Base-by-base conservation (phyloP, 768 basidiomycete genomes). In the Suillus fuscotomentosus region DNA sequence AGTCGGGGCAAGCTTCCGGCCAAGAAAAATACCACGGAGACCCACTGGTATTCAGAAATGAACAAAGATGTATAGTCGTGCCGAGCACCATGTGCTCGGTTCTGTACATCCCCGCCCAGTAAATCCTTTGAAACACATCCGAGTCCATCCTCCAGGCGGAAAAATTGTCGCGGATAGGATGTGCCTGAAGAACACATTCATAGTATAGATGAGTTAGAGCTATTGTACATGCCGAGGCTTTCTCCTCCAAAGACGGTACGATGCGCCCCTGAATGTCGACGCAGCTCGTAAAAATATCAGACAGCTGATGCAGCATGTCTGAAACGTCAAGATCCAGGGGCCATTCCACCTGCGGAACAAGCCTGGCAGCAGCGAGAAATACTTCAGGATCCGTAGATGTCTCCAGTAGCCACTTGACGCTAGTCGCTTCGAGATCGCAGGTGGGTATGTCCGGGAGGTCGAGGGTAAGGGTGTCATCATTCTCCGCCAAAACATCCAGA, bases 321-420 rank as follows among this genome's bases (percentile, higher is more conserved):
- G 22, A 24, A 13, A 48, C 22, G 13, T 48, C 47, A 48, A 48
- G 11, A 47, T 22, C 45, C n/a, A 47, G 20, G 9, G 45, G 45
- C 45, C 45, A 47, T 22, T 47, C n/a, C 11, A 47, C 45, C 5
- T 11, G 45, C 5, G 45, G 45, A 22, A 22, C n/a, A 47, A 47
- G 4, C 1, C 10, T 11, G 4, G 45, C 45, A 47, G 45, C 45
- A 3, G 45, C 10, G 4, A 47, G 10, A 22, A 22, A 47, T 5
- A 47, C n/a, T 22, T 47, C 45, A 47, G n/a, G n/a, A 11, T 47
- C 45, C 10, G 45, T 47, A 5, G 45, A 47, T 22, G n/a, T 10
- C 1, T 22, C 10, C 4, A 47, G 45, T 10, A 47, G 45, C 45
- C 45, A 71, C 36, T 38, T 31, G 22, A 71, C 63, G 5, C 64